Evolutionary conservation across 1,284 basidiomycete genomes (phyloP).

Genomic region (Trametes polyzona): DNA sequence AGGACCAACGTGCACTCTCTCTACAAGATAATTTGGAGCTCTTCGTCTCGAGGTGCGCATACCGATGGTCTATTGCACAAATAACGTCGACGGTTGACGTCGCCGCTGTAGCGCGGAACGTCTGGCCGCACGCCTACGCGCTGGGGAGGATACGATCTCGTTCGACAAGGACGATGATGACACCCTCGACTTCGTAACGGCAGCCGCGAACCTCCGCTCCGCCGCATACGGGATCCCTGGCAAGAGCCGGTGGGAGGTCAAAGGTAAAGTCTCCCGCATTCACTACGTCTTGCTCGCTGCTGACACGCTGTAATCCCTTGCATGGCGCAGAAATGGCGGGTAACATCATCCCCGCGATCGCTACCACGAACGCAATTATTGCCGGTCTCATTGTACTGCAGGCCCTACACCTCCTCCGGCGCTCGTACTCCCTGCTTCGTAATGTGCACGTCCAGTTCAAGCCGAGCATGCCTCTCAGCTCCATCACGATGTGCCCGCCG

Average conservation of each 20-base stretch:
- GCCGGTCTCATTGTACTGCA: slow-evolving; percentile 94
- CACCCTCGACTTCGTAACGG: slow-evolving; percentile 94
- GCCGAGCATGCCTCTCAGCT: slow-evolving; percentile 73
- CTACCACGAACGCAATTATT: slow-evolving; percentile 98
- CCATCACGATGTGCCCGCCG: slow-evolving; percentile 65
- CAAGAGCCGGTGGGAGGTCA: slow-evolving; percentile 96
- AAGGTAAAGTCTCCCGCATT: slow-evolving; percentile 58
- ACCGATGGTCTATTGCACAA: background rate
- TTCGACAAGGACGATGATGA: slow-evolving; percentile 99
- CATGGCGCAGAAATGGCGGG: slow-evolving; percentile 90
- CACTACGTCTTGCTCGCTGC: background rate
- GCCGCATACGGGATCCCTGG: slow-evolving; percentile 87
- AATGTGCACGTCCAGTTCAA: slow-evolving; percentile 81
- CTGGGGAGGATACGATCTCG: slow-evolving; percentile 77
- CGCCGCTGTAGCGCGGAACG: slow-evolving; percentile 65
- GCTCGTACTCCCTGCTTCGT: slow-evolving; percentile 59
- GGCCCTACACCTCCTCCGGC: slow-evolving; percentile 81
- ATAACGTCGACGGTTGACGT: too few species aligned
- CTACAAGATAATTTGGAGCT: slow-evolving; percentile 82
- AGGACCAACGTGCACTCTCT: slow-evolving; percentile 79
- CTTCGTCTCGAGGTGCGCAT: slow-evolving; percentile 77
- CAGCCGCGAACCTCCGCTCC: slow-evolving; percentile 91
- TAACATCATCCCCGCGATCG: slow-evolving; percentile 99
- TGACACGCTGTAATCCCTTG: too few species aligned
- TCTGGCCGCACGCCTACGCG: slow-evolving; percentile 74